phyloP scores from a whole-genome alignment of 768 basidiomycete species.

The Hypholoma sublateritium region DNA sequence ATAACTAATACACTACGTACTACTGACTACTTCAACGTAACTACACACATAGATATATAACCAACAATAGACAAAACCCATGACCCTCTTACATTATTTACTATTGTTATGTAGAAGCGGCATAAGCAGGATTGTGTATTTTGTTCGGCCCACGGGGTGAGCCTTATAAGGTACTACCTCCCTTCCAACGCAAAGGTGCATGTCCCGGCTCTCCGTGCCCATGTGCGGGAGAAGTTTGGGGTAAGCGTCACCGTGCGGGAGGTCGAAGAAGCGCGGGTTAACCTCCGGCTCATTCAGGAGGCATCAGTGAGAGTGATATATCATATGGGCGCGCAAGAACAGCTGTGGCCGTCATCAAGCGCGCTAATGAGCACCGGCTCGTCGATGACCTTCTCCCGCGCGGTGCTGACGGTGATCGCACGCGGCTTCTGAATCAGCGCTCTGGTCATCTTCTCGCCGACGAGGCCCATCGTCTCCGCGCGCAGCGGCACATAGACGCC shows the following conservation, averaged over 20 bases:
- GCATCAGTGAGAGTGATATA: slow-evolving; percentile 6
- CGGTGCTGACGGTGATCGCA: slow-evolving; percentile 81
- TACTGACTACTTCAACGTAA: too few species aligned
- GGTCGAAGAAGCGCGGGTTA: slow-evolving; percentile 76
- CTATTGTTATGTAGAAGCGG: too few species aligned
- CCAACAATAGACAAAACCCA: too few species aligned
- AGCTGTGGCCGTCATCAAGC: slow-evolving; percentile 73
- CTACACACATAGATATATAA: too few species aligned
- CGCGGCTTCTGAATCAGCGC: slow-evolving; percentile 79
- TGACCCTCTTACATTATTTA: too few species aligned
- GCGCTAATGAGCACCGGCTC: slow-evolving; percentile 86
- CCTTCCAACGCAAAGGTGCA: too few species aligned
- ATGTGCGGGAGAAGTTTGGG: slow-evolving; percentile 92
- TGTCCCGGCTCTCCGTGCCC: slow-evolving; percentile 85
- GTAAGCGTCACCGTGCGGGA: slow-evolving; percentile 80
- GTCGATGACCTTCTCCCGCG: slow-evolving; percentile 88
- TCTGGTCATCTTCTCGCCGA: slow-evolving; percentile 75
- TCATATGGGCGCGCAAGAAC: background rate
- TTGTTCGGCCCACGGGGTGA: too few species aligned
- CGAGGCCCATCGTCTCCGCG: slow-evolving; percentile 67
- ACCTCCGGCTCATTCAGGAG: slow-evolving; percentile 79
- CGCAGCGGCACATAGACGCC: slow-evolving; percentile 85
- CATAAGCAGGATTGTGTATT: too few species aligned
- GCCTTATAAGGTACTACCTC: too few species aligned
- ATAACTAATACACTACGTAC: too few species aligned